These are phyloP conservation scores for Serendipita indica DNA, from an alignment of 768 basidiomycete genomes.

Conservation along the genomic window DNA sequence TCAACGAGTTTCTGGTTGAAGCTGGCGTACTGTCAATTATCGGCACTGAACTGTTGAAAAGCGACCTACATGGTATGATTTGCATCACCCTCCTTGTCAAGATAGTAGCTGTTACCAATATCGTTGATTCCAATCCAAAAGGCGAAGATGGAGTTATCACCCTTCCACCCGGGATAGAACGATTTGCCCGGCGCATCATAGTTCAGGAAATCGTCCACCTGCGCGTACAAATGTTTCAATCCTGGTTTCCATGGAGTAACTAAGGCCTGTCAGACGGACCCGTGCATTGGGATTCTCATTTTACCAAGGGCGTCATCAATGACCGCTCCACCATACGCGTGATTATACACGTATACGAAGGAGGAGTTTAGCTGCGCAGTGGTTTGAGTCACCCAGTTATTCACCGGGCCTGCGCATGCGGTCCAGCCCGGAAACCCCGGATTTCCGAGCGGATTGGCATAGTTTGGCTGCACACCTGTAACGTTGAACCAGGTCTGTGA, in stretches of 20 bases:
- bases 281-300: not conserved
- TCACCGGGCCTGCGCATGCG: not conserved
- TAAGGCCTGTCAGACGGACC: not conserved
- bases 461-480: not conserved
- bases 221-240: not conserved
- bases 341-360: constrained; percentile 7
- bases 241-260: constrained; percentile 2
- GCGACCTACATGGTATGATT: not conserved
- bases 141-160: not conserved
- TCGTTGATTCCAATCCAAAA: constrained; percentile 1
- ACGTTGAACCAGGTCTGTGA: constrained; percentile 7
- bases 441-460: not conserved
- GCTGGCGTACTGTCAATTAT: no score
- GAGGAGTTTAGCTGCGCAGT: not conserved
- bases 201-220: not conserved
- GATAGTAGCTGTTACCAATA: not conserved
- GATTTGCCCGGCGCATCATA: not conserved
- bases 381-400: not conserved
- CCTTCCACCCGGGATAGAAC: constrained; percentile 6
- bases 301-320: not conserved
- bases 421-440: not conserved
- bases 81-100: not conserved
- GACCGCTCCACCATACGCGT: constrained; percentile 1
- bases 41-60: not conserved
- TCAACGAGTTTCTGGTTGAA: constrained; percentile 4